Percentiles rank a stretch among this genome's conserved stretches.
Conservation (phyloP, 1,284 basidiomycete genomes). For the Fistulina hepatica region DNA sequence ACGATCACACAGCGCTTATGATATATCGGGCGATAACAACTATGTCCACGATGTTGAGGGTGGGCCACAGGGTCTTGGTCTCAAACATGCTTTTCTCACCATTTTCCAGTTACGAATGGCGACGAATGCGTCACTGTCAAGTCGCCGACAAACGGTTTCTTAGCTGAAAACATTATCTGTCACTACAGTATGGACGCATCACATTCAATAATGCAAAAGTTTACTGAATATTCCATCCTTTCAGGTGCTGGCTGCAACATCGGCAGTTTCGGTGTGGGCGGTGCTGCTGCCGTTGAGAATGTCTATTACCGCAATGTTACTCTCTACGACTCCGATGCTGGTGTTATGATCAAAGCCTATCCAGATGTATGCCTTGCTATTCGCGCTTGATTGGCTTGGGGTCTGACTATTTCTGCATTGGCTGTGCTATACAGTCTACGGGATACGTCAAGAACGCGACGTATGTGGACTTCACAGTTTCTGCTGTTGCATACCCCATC, state of each 20-base stretch:
- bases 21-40: constrained; percentile 14
- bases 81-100: neutral
- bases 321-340: constrained; percentile 15
- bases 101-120: neutral
- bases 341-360: constrained; percentile 16
- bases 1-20: constrained; percentile 4
- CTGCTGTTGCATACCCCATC: neutral
- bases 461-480: constrained; percentile 14
- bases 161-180: neutral
- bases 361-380: too few relatives aligned
- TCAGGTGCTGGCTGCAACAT: constrained; percentile 19
- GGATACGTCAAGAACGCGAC: constrained; percentile 15
- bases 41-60: constrained; percentile 17
- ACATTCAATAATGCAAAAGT: constrained; percentile 14
- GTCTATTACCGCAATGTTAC: constrained; percentile 16
- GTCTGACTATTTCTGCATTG: too few relatives aligned
- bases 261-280: constrained; percentile 16
- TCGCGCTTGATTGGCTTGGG: too few relatives aligned
- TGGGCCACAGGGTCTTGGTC: constrained; percentile 11
- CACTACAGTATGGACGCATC: constrained; percentile 13
- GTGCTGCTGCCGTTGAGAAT: constrained; percentile 13
- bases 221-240: too few relatives aligned
- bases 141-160: constrained; percentile 15
- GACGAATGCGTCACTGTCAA: constrained; percentile 17
- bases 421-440: too few relatives aligned